These are phyloP conservation scores for Solanum chacoense DNA, from an alignment of 305 asterid genomes.

Conservation along the genomic window DNA sequence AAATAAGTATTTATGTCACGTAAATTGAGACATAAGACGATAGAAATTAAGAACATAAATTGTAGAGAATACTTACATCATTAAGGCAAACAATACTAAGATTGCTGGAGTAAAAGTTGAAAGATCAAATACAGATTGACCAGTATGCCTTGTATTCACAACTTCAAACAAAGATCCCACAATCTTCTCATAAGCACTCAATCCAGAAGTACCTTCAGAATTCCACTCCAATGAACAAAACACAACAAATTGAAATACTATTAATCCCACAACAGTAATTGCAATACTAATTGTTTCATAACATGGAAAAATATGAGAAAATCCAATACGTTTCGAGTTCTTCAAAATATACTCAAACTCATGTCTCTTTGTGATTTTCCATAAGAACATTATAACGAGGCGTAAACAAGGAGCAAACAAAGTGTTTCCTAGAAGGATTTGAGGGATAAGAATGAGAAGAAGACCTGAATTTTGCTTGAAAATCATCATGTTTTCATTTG, in stretches of 20 bases:
- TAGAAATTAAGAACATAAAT: not conserved
- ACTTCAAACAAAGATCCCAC: conserved; percentile 22
- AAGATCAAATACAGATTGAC: conserved; percentile 16
- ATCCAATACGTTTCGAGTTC: conserved; percentile 18
- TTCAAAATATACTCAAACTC: conserved; percentile 17
- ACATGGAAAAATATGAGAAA: conserved; percentile 20
- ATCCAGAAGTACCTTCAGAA: conserved; percentile 8
- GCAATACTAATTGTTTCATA: conserved; percentile 4
- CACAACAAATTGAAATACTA: conserved; percentile 14
- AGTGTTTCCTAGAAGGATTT: conserved; percentile 45
- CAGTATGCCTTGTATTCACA: conserved; percentile 22
- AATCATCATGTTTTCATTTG: conserved; percentile 48
- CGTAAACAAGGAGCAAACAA: conserved; percentile 29
- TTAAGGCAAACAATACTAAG: conserved; percentile 12
- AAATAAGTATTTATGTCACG: not conserved
- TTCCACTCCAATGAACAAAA: conserved; percentile 22
- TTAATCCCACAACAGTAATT: conserved; percentile 19
- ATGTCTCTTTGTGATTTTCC: conserved; percentile 8
- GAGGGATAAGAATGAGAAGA: conserved; percentile 38
- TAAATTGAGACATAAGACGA: not conserved
- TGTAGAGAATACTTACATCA: conserved; percentile 19
- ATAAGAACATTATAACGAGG: conserved; percentile 10
- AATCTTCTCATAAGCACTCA: conserved; percentile 15
- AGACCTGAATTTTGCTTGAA: conserved; percentile 39
- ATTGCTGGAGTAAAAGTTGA: conserved; percentile 18